Base-by-base conservation (phyloP, 495 filamentous ascomycete genomes). In the Emericellopsis terricola region DNA sequence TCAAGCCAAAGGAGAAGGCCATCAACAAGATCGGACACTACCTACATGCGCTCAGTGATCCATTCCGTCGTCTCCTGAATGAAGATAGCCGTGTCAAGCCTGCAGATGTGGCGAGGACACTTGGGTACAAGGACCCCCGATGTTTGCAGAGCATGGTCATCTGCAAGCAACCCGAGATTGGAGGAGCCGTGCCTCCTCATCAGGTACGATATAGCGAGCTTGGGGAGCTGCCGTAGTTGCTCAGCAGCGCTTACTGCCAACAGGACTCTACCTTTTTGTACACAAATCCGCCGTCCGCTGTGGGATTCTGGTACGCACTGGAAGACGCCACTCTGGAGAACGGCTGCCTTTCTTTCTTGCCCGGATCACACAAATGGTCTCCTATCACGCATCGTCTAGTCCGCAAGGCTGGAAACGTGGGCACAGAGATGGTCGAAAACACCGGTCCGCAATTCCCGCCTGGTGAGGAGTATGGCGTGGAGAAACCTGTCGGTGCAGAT, bases 21-120 rank as follows among this genome's bases (percentile, higher is more conserved):
- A 76, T 97, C 47, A 97, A 97, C 64, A 97, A 97, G 53, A 94
- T 97, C 47, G 89, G 89, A 0, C 89, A 97, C 50, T 80, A 75
- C 30, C 65, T 97, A 19, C 89, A 97, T 56, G 60, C 50, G 0
- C 61, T 87, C 0, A 83, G 73, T 1, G 63, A 75, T 4, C 68
- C 73, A 0, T 96, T 94, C 54, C 59, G 65, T 6, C 42, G 60
- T 0, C 64, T 82, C 0, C 75, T 38, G 44, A 76, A 17, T 0
- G 31, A 31, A 7, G 42, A 37, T 15, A 38, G 44, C 1, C 39
- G 47, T 7, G 51, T 46, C 29, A 50, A 50, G 27, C 55, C 61
- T 0, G 71, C 71, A 1, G 65, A 63, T 10, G 74, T 97, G 16
- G 84, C 86, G 5, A 55, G 55, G 11, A 64, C 62, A 1, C 56